These are phyloP conservation scores for Zoysia matrella DNA, from an alignment of 202 grass and related monocot genomes.

Conservation along the genomic window DNA sequence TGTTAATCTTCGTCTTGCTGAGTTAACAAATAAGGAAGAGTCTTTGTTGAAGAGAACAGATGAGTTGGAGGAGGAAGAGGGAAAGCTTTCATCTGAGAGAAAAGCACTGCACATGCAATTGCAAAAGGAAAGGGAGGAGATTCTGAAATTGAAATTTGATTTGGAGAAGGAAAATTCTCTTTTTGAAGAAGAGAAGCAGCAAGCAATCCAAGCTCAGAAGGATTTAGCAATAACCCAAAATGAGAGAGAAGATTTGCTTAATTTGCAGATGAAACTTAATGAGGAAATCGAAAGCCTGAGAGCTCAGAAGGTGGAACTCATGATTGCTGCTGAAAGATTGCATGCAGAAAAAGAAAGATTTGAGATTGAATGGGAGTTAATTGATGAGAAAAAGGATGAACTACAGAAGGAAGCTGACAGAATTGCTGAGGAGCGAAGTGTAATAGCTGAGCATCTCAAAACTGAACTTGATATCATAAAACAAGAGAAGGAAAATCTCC, in stretches of 20 bases:
- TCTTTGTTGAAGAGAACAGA: conserved; percentile 51
- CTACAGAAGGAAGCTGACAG: conserved; percentile 65
- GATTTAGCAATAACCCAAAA: conserved; percentile 70
- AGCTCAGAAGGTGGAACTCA: conserved; percentile 70
- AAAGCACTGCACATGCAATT: conserved; percentile 37
- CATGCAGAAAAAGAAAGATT: conserved; percentile 92
- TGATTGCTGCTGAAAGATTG: conserved; percentile 73
- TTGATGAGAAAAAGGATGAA: conserved; percentile 88
- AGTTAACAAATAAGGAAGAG: conserved; percentile 67
- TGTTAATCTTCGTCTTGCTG: conserved; percentile 47
- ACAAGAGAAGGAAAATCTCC: conserved; percentile 75
- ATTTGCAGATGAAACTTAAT: conserved; percentile 81
- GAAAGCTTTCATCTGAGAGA: conserved; percentile 47
- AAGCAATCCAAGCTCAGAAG: conserved; percentile 59
- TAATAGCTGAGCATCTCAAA: conserved; percentile 59
- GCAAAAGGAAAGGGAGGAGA: conserved; percentile 65
- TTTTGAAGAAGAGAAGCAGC: conserved; percentile 67
- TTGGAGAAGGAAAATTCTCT: conserved; percentile 70
- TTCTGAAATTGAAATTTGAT: conserved; percentile 64
- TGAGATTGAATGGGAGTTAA: conserved; percentile 89
- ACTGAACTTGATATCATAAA: conserved; percentile 72
- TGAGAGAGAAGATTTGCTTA: conserved; percentile 69
- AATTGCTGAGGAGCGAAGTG: conserved; percentile 70
- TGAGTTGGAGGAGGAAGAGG: conserved; percentile 58
- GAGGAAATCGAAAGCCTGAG: conserved; percentile 93